A percentile compares a stretch with the other conserved stretches of the same genome.
Conservation (phyloP, 345 rosid species). For the Luvunga scandens region DNA sequence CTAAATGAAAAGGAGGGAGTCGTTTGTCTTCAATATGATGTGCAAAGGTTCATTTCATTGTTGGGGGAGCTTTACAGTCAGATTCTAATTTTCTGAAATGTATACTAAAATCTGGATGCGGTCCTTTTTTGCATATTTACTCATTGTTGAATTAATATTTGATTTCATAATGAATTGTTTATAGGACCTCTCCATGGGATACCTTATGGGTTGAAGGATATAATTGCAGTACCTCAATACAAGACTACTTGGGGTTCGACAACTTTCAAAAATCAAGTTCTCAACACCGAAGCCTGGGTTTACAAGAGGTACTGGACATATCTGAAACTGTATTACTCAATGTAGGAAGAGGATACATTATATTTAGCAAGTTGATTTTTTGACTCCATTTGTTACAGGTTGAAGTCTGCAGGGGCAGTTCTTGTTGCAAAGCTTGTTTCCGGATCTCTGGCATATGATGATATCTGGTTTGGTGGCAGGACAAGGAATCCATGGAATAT, state of each 20-base stretch:
- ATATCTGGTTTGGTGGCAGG: constrained; percentile 87
- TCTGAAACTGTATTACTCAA: neutral
- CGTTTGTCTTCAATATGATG: neutral
- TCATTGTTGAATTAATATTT: neutral
- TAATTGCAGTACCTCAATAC: constrained; percentile 67
- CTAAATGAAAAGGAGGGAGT: neutral
- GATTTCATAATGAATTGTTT: neutral
- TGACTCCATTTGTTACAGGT: constrained; percentile 29
- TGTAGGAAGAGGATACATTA: neutral
- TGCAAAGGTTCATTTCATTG: neutral
- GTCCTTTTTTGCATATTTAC: neutral
- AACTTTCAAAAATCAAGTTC: constrained; percentile 70
- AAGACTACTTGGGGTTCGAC: constrained; percentile 90
- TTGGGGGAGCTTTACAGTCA: neutral
- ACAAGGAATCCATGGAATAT: constrained; percentile 95
- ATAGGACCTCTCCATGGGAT: constrained; percentile 94
- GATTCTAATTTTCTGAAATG: neutral
- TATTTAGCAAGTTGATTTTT: neutral
- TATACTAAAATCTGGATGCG: neutral
- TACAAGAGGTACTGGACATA: constrained; percentile 55
- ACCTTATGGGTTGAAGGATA: constrained; percentile 89
- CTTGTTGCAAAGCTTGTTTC: constrained; percentile 85
- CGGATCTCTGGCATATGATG: constrained; percentile 86
- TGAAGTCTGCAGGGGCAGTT: constrained; percentile 75
- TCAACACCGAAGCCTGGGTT: constrained; percentile 80